Percentiles rank a stretch among this genome's conserved stretches.
Evolutionary conservation across 2,329 filamentous ascomycete genomes (phyloP).

Genomic region (Huntiella bhutanensis): DNA sequence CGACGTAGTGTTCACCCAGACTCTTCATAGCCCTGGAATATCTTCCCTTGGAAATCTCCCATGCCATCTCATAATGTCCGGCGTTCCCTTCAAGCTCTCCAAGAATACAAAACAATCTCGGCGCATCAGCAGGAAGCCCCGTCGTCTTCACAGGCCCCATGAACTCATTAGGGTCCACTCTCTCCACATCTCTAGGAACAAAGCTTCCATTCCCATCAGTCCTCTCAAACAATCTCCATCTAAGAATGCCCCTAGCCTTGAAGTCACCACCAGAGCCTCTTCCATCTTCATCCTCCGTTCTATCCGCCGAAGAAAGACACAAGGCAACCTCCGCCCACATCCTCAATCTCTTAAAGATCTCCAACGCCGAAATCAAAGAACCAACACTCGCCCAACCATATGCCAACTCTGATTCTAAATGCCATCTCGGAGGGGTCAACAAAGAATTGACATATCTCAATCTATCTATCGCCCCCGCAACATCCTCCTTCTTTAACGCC

Average conservation of each 20-base stretch:
- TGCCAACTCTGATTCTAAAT: constrained; percentile 82
- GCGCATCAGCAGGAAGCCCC: constrained; percentile 52
- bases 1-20: constrained; percentile 60
- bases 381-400: constrained; percentile 82
- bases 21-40: constrained; percentile 80
- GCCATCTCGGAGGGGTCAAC: constrained; percentile 74
- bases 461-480: constrained; percentile 57
- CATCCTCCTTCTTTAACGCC: constrained; percentile 49
- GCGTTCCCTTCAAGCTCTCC: constrained; percentile 70
- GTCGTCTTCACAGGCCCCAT: constrained; percentile 35
- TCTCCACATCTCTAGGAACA: constrained; percentile 1
- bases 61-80: constrained; percentile 63
- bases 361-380: constrained; percentile 71
- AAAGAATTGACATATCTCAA: constrained; percentile 71
- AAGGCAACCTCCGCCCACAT: constrained; percentile 92
- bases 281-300: constrained; percentile 35
- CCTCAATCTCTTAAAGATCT: constrained; percentile 84
- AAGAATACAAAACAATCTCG: constrained; percentile 79
- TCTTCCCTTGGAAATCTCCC: constrained; percentile 62
- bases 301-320: constrained; percentile 50
- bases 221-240: constrained; percentile 59
- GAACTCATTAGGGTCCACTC: constrained; percentile 18
- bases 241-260: constrained; percentile 59
- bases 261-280: constrained; percentile 47
- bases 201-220: constrained; percentile 31